Evolutionary conservation across 2,329 filamentous ascomycete genomes (phyloP).

Genomic region (Ustilaginoidea virens): DNA sequence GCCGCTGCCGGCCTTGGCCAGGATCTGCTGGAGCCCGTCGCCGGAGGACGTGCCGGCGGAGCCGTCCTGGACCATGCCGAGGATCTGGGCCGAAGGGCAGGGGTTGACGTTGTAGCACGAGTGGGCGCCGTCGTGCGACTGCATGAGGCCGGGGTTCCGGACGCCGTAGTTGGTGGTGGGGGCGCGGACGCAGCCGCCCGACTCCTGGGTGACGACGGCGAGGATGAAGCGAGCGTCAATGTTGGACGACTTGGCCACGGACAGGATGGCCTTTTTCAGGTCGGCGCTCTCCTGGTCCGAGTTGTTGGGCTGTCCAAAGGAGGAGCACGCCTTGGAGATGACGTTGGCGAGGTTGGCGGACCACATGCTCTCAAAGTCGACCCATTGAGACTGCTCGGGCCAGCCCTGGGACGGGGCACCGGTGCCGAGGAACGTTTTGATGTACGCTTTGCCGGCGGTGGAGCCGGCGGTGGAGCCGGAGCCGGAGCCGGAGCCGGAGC

Average conservation of each 20-base stretch:
- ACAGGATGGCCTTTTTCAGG: constrained; percentile 17
- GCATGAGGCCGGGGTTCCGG: constrained; percentile 26
- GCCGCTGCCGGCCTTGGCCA: constrained; percentile 13
- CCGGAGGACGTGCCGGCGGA: constrained; percentile 22
- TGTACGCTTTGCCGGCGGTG: not conserved
- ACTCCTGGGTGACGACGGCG: constrained; percentile 28
- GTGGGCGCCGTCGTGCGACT: constrained; percentile 18
- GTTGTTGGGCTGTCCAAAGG: constrained; percentile 7
- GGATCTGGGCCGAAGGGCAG: constrained; percentile 11
- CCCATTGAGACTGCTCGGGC: constrained; percentile 14
- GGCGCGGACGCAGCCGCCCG: constrained; percentile 26
- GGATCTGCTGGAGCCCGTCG: constrained; percentile 25
- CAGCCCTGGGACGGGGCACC: constrained; percentile 10
- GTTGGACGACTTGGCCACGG: constrained; percentile 11
- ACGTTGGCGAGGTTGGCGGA: constrained; percentile 7
- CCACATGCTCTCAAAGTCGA: constrained; percentile 14
- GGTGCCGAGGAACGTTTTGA: constrained; percentile 1
- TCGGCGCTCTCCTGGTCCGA: constrained; percentile 1
- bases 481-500: no score
- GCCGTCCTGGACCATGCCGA: constrained; percentile 24
- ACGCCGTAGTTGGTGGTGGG: constrained; percentile 24
- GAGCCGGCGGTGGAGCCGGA: not conserved
- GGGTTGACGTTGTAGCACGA: constrained; percentile 20
- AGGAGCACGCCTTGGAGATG: constrained; percentile 6
- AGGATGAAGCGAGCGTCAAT: constrained; percentile 26